phyloP scores from a whole-genome alignment of 352 stramenopile genomes.

The Phytophthora kernoviae region DNA sequence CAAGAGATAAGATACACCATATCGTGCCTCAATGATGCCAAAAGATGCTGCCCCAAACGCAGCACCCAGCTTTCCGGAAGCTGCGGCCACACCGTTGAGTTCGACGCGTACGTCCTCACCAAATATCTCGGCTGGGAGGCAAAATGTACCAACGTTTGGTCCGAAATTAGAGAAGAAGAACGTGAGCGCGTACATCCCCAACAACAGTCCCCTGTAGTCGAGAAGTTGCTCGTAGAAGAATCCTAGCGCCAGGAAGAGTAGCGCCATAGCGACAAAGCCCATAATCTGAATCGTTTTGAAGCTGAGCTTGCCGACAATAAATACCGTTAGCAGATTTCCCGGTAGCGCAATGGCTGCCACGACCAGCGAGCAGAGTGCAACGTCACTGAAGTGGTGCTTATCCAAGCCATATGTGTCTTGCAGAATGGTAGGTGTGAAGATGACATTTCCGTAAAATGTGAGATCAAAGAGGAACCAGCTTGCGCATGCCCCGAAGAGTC shows the following conservation, averaged over 20 bases:
- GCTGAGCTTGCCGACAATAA: conserved; percentile 66
- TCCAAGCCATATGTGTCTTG: conserved; percentile 70
- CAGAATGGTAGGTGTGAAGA: conserved; percentile 88
- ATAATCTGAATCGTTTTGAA: conserved; percentile 84
- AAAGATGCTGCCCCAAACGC: conserved; percentile 66
- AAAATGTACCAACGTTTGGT: conserved; percentile 89
- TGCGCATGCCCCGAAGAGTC: conserved; percentile 77
- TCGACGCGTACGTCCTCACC: conserved; percentile 71
- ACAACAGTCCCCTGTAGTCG: conserved; percentile 43
- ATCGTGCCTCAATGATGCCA: conserved; percentile 62
- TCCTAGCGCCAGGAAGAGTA: conserved; percentile 69
- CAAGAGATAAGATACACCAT: conserved; percentile 65
- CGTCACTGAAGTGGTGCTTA: conserved; percentile 57
- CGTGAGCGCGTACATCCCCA: conserved; percentile 76
- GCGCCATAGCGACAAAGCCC: conserved; percentile 72
- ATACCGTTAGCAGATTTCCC: conserved; percentile 71
- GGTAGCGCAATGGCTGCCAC: conserved; percentile 75
- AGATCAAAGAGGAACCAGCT: conserved; percentile 95
- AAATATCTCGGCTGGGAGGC: conserved; percentile 83
- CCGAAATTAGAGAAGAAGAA: conserved; percentile 92
- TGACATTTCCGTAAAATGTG: conserved; percentile 89
- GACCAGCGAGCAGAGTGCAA: conserved; percentile 68
- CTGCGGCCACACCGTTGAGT: conserved; percentile 81
- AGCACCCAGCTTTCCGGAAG: conserved; percentile 77
- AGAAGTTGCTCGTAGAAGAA: conserved; percentile 59